These are phyloP conservation scores for Plasmodium coatneyi DNA, from an alignment of 169 alveolate species.

Conservation along the genomic window DNA sequence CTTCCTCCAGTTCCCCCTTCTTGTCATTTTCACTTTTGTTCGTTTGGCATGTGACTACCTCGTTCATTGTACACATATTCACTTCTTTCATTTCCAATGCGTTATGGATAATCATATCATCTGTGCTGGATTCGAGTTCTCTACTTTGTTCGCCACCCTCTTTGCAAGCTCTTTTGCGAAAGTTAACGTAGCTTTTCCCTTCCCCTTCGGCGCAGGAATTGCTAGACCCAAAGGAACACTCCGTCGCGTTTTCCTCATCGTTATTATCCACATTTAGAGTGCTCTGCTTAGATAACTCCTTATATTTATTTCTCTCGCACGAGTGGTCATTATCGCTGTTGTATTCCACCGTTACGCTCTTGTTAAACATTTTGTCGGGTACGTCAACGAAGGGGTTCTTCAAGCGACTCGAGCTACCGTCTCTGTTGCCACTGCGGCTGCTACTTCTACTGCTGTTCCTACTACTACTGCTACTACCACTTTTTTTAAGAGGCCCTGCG, in stretches of 20 bases:
- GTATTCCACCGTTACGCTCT: constrained; percentile 52
- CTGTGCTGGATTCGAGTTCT: not conserved
- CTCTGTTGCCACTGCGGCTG: not conserved
- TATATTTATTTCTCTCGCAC: constrained; percentile 20
- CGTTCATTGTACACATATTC: not conserved
- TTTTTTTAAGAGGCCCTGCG: not conserved
- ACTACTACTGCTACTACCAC: not conserved
- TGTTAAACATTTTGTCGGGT: constrained; percentile 14
- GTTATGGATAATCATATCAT: not conserved
- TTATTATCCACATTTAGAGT: constrained; percentile 48
- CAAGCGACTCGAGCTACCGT: not conserved
- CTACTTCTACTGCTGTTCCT: not conserved
- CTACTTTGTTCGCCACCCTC: not conserved
- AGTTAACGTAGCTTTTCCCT: not conserved
- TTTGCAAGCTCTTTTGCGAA: not conserved
- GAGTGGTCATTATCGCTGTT: constrained; percentile 46
- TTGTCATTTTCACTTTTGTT: not conserved
- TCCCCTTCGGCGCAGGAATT: constrained; percentile 3
- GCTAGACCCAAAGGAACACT: not conserved
- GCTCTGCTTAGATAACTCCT: constrained; percentile 48
- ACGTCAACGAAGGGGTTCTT: not conserved
- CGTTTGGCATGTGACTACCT: not conserved
- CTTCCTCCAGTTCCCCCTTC: not conserved
- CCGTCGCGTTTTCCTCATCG: constrained; percentile 21
- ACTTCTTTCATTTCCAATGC: not conserved